Base-by-base conservation (phyloP, 345 rosid genomes). In the Punica granatum region DNA sequence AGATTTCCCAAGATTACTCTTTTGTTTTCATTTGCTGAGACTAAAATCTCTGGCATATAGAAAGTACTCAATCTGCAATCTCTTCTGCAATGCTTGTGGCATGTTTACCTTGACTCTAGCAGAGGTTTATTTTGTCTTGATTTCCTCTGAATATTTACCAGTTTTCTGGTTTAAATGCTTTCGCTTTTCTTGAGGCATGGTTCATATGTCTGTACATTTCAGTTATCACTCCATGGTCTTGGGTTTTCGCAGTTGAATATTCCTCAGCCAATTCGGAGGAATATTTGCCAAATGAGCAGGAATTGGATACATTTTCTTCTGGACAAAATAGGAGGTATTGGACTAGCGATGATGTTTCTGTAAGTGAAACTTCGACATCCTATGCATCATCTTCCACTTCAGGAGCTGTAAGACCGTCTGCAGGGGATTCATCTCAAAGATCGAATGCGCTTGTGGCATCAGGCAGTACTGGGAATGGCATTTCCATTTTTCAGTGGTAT, bases 401-500 rank as follows among this genome's bases (percentile, higher is more conserved):
- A 67, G 68, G 74, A 56, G 70, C 73, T 63, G 66, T 77, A 63
- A 67, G 66, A 74, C 63, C 72, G 64, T 78, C 83, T 72, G 69
- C 75, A 6, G 81, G 74, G 68, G 68, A 67, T 75, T 75, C 66
- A 64, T 65, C 89, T 9, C 82, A 76, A 71, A 67, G 62, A 76
- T 26, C 79, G 46, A 74, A 62, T 71, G 81, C 81, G 8, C 70
- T 83, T 64, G 86, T 83, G 62, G 68, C 77, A 74, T 83, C 89
- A 28, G 80, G 78, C 81, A 61, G 60, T 49, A 62, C 69, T 13
- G 74, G 73, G 54, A 85, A 67, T 65, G 99, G 95, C 64, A 73
- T 83, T 63, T 89, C 97, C 2, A 62, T 90, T 32, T 90, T 93
- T 66, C 88, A 93, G 71, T 96, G 96, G 97, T 89, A 90, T 34